Evolutionary conservation across 805 yeast species (phyloP), one percentile per base, ranked within the genome.

Genomic region (Kurtzmaniella fragi): DNA sequence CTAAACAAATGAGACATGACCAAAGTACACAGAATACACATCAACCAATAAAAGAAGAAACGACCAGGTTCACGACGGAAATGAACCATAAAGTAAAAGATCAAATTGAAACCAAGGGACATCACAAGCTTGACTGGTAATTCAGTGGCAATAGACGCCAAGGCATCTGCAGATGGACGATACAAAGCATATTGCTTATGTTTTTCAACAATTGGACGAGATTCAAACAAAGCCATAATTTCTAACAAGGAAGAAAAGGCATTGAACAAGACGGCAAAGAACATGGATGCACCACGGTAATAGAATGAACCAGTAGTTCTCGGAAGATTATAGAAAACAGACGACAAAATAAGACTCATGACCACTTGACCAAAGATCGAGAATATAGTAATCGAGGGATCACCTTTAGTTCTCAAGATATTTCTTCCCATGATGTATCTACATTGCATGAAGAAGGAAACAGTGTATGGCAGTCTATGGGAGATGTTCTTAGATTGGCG

Each of bases 261-360:
- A 53, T 79, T 79, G 58, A 78, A 80, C 51, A 80, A 63, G 34
- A 77, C 69, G 16, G 83, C 80, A 56, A 81, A 81, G 61, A 84
- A 84, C 69, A 84, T 64, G 34, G 81, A 72, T 31, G 87, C 78
- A 49, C 80, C 73, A 53, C 88, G 65, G 49, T 61, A 67, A 54
- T 70, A 78, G 46, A 80, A 73, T 2, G 78, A 69, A 0, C 50
- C 57, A 0, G 84, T 73, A 20, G 54, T 54, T 13, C 53, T 37
- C 44, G 54, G 57, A 45, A 77, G 50, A 47, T 78, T 75, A 58
- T 75, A 79, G 49, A 77, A 80, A 47, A 80, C 69, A 2, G 85
- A 79, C 26, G 80, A 67, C 32, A 76, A 55, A 29, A 80, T 58
- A 41, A 80, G 59, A 25, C 79, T 77, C 78, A 79, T 77, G 9